Base-by-base conservation (phyloP, 1,284 basidiomycete species). In the Phellopilus nigrolimitatus region DNA sequence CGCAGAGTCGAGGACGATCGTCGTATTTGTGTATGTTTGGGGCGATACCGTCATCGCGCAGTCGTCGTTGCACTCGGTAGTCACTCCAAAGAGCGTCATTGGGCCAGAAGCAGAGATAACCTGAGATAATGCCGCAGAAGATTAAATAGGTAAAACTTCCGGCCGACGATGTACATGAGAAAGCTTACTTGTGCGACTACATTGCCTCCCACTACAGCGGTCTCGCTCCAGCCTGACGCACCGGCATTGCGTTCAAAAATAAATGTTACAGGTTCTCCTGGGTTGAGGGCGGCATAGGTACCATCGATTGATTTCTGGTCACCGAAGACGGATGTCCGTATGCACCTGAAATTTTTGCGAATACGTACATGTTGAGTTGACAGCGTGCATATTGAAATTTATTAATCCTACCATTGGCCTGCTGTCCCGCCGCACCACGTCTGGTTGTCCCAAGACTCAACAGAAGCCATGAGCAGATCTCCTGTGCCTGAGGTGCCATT, bases 1-100 rank as follows among this genome's bases (percentile, higher is more conserved):
- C 3, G 56, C 37, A 4, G 33, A 24, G 24, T 39, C 47, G 24
- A 57, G 47, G 19, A 40, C 47, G 34, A 57, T 53, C 3, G 47
- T 50, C 4, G 54, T 57, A 38, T 55, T 41, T 3, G 45, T 42
- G 47, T 57, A 57, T 13, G 47, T 53, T 21, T 57, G 56, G n/a
- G 40, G 36, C 2, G 54, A 48, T 21, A 43, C 15, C 3, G 56
- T 40, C 30, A 48, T 31, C 8, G 50, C 24, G 34, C 54, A 57
- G 19, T 22, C 21, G 38, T 50, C 50, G 37, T 52, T 43, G 51
- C 56, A 55, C 19, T 51, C 56, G 4, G 42, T 53, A 2, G 54
- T 51, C 34, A 57, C 24, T 10, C 56, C 56, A 44, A 56, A 58
- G 7, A 49, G 28, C 15, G 54, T 48, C 53, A 55, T 55, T 10